Evolutionary conservation across 306 rosid species (phyloP).

Genomic region (Pyrus betulifolia): DNA sequence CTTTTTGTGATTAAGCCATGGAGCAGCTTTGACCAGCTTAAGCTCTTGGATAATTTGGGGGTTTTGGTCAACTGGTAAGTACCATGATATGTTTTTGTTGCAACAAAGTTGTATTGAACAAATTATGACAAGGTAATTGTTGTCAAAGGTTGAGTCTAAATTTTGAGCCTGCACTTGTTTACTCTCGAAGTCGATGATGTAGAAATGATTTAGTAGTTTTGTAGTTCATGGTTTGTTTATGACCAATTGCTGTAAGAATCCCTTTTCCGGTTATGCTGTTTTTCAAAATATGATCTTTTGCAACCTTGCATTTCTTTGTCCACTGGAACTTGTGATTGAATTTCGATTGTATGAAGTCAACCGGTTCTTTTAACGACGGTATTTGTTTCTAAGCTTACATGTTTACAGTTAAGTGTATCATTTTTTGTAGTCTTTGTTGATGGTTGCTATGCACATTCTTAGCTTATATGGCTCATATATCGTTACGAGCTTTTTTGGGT

Average conservation of each 20-base stretch:
- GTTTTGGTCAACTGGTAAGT: conserved; percentile 22
- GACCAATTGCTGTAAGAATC: not conserved
- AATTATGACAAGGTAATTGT: not conserved
- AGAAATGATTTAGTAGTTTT: not conserved
- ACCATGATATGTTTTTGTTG: not conserved
- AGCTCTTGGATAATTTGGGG: not conserved
- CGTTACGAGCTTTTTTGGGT: not conserved
- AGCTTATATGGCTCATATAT: not conserved
- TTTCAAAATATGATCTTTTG: not conserved
- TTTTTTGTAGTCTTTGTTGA: not conserved
- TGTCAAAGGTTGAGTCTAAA: not conserved
- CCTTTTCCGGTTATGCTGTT: not conserved
- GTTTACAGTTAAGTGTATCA: not conserved
- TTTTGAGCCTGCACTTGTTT: not conserved
- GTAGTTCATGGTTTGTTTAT: not conserved
- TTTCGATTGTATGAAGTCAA: not conserved
- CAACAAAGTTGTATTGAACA: not conserved
- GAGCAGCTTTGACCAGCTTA: conserved; percentile 7
- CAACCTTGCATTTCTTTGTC: not conserved
- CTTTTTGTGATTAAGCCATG: conserved; percentile 26
- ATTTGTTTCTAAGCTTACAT: not conserved
- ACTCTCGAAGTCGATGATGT: not conserved
- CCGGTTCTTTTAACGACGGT: not conserved
- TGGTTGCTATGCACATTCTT: not conserved
- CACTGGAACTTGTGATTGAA: not conserved